phyloP scores from a whole-genome alignment of 2,329 filamentous ascomycete species.

The Colletotrichum magnum region DNA sequence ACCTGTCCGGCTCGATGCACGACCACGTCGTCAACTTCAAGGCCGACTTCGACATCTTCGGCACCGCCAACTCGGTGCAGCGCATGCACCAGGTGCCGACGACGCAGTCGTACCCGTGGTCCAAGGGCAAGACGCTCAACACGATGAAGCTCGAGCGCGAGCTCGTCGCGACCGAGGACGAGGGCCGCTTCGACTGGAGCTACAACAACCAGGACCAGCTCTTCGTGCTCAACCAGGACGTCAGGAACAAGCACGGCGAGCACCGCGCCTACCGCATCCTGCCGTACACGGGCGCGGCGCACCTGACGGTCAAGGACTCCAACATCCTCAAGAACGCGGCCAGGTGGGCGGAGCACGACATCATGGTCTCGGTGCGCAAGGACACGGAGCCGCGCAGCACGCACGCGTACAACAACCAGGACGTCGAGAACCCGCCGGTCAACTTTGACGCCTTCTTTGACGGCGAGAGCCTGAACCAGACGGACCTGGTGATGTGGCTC shows the following conservation, averaged over 20 bases:
- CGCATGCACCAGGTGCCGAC: slow-evolving; percentile 52
- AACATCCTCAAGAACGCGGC: slow-evolving; percentile 60
- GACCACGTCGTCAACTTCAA: slow-evolving; percentile 71
- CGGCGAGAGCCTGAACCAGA: slow-evolving; percentile 53
- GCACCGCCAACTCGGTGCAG: slow-evolving; percentile 60
- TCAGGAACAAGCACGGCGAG: slow-evolving; percentile 65
- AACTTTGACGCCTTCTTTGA: slow-evolving; percentile 65
- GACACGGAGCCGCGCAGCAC: slow-evolving; percentile 65
- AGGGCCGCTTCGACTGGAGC: slow-evolving; percentile 62
- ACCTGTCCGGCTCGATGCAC: slow-evolving; percentile 64
- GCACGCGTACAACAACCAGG: slow-evolving; percentile 61
- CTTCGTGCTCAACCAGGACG: slow-evolving; percentile 65
- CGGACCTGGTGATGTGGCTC: slow-evolving; percentile 63
- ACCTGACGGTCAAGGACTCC: slow-evolving; percentile 65
- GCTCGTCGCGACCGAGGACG: slow-evolving; percentile 59
- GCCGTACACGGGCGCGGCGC: slow-evolving; percentile 54
- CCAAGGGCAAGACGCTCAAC: slow-evolving; percentile 59
- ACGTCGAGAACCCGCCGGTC: slow-evolving; percentile 61
- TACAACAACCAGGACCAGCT: slow-evolving; percentile 62
- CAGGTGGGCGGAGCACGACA: slow-evolving; percentile 64
- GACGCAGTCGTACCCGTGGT: slow-evolving; percentile 62
- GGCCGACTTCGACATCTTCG: slow-evolving; percentile 66
- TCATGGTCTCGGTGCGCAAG: slow-evolving; percentile 65
- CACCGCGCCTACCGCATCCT: slow-evolving; percentile 65
- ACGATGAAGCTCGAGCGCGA: slow-evolving; percentile 65